Evolutionary conservation across 2,329 filamentous ascomycete species (phyloP).

Genomic region (Cordyceps cateniannulata): DNA sequence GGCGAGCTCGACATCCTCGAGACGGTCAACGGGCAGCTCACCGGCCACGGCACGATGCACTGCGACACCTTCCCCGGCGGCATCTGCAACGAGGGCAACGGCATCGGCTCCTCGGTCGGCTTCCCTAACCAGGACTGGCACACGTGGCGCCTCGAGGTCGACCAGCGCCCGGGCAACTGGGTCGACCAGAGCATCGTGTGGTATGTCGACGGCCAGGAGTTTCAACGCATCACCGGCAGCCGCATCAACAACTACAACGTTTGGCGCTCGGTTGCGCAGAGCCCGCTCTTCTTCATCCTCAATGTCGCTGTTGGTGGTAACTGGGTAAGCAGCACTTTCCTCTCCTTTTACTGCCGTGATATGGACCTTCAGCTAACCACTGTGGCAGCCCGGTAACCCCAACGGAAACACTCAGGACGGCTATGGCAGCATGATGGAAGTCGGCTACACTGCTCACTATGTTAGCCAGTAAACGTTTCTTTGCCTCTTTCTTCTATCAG

Average conservation of each 20-base stretch:
- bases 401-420: constrained; percentile 39
- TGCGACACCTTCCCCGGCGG: constrained; percentile 41
- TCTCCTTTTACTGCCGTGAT: neutral
- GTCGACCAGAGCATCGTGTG: constrained; percentile 44
- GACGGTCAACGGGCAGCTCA: constrained; percentile 42
- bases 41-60: constrained; percentile 45
- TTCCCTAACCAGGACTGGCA: constrained; percentile 39
- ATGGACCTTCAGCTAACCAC: constrained; percentile 11
- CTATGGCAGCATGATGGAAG: constrained; percentile 43
- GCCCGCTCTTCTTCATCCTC: constrained; percentile 44
- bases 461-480: constrained; percentile 17
- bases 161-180: constrained; percentile 41
- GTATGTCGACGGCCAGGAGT: constrained; percentile 39
- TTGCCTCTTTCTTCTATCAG: too few relatives aligned
- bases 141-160: constrained; percentile 43
- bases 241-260: constrained; percentile 37
- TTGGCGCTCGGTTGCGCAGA: constrained; percentile 46
- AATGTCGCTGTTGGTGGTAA: constrained; percentile 51
- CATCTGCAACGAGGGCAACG: constrained; percentile 45
- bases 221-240: constrained; percentile 36
- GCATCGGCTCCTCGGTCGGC: constrained; percentile 28
- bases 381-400: constrained; percentile 40
- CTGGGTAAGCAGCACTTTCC: constrained; percentile 34
- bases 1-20: constrained; percentile 55
- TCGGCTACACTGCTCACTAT: constrained; percentile 43